Base-by-base conservation (phyloP, 164 flowering plant genomes). In the Litsea cubeba region DNA sequence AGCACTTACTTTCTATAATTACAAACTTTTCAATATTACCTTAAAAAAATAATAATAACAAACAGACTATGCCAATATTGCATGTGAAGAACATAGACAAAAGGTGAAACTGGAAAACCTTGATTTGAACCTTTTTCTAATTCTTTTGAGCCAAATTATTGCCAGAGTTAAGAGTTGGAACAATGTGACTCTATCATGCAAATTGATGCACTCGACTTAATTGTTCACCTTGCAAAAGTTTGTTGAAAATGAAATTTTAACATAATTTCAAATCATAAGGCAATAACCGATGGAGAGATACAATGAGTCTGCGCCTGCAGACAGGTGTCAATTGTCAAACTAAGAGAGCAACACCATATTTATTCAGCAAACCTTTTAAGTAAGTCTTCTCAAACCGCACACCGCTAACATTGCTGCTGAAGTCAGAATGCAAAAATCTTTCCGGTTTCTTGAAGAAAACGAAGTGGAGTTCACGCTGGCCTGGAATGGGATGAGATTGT, bases 401-500 rank as follows among this genome's bases (percentile, higher is more conserved):
- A 49, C 92, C 88, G 65, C 80, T 72, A 76, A 93, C 87, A 75
- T 86, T 85, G 70, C 84, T 84, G 58, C 65, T 77, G 70, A 75
- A 73, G 22, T 83, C 81, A 60, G 94, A 90, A 17, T 76, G 86
- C n/a, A 92, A 75, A 83, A 95, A 92, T 49, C 73, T 79, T 28
- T 84, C 91, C 60, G 99, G 97, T 74, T 85, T 87, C 74, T 86
- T 83, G 74, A 92, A 93, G 85, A 95, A 95, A 60, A 90, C 83
- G 80, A 95, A 95, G 78, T 92, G 95, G 71, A 95, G 94, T 77
- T 94, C 98, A 5, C 86, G 84, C 75, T 89, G 89, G 83, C 86
- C 84, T 8, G 87, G 35, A 71, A 69, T 68, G 54, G 89, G 82
- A 70, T 77, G 69, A 2, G 83, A 76, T 72, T 73, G 70, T 50